Percentiles rank a stretch among this genome's conserved stretches.
These are phyloP conservation scores for Marvania coccoides DNA, from an alignment of 139 green algal species.

Conservation along the genomic window DNA sequence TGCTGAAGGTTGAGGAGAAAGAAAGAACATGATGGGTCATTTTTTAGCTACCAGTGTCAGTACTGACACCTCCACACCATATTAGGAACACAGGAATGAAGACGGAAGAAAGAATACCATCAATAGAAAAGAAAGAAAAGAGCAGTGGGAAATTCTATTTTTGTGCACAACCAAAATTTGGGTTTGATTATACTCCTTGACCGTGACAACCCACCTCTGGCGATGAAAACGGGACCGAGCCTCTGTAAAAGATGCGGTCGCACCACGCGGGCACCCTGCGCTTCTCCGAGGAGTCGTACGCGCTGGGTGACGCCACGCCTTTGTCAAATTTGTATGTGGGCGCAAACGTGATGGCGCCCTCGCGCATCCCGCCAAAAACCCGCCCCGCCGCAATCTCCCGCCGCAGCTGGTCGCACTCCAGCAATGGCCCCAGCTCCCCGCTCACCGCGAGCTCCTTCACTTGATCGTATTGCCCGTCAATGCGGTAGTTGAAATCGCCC, in stretches of 20 bases:
- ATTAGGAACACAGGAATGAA: no score
- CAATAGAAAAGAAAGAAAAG: no score
- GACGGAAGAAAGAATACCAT: no score
- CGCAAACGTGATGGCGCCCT: constrained; percentile 73
- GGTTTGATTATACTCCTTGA: no score
- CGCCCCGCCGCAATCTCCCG: constrained; percentile 40
- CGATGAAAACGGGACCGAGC: constrained; percentile 11
- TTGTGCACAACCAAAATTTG: no score
- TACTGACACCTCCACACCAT: no score
- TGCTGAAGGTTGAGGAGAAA: neutral
- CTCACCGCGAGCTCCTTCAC: constrained; percentile 14
- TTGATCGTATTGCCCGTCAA: constrained; percentile 45
- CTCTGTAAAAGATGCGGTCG: constrained; percentile 89
- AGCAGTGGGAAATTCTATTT: no score
- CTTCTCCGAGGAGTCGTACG: constrained; percentile 83
- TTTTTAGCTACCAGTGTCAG: no score
- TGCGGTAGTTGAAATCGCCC: constrained; percentile 92
- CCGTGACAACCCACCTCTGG: no score
- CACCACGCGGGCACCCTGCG: constrained; percentile 77
- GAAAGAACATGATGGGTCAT: no score
- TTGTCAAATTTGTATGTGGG: constrained; percentile 94
- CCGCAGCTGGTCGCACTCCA: constrained; percentile 50
- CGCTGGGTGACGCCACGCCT: constrained; percentile 16
- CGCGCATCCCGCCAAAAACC: constrained; percentile 57
- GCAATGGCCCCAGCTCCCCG: constrained; percentile 14